phyloP scores from a whole-genome alignment of 2,329 filamentous ascomycete genomes.

The Hymenoscyphus fructigenus region DNA sequence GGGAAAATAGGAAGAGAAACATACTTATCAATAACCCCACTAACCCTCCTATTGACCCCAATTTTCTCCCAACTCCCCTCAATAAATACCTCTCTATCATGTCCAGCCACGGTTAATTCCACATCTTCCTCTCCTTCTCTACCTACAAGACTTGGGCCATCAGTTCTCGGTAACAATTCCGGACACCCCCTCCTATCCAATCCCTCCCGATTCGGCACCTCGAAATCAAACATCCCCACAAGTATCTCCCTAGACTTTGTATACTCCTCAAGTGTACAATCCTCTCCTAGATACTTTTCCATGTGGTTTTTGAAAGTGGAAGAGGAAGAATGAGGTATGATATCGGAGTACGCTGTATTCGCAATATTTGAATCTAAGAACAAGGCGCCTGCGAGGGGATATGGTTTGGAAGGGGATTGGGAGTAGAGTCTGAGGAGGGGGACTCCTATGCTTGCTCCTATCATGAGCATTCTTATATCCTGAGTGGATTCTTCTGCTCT shows the following conservation, averaged over 20 bases:
- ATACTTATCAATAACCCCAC: constrained; percentile 37
- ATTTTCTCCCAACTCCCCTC: constrained; percentile 35
- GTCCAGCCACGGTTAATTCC: constrained; percentile 35
- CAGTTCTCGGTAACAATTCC: constrained; percentile 31
- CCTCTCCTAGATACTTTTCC: constrained; percentile 26
- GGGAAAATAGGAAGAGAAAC: constrained; percentile 13
- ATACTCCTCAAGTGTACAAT: constrained; percentile 35
- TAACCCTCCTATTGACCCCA: constrained; percentile 35
- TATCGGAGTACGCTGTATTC: constrained; percentile 34
- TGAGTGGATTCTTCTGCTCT: background rate
- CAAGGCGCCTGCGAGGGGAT: constrained; percentile 31
- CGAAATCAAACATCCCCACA: constrained; percentile 32
- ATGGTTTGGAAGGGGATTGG: constrained; percentile 32
- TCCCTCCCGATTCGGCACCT: constrained; percentile 34
- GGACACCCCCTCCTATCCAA: constrained; percentile 33
- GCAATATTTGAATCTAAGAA: constrained; percentile 38
- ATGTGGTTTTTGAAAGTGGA: constrained; percentile 27
- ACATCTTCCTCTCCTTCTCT: constrained; percentile 34
- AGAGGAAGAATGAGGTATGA: constrained; percentile 33
- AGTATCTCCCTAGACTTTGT: constrained; percentile 32
- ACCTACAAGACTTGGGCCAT: constrained; percentile 34
- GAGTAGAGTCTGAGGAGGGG: constrained; percentile 36
- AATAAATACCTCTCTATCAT: constrained; percentile 36
- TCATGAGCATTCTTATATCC: constrained; percentile 22
- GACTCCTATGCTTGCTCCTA: constrained; percentile 37